A percentile compares a stretch with the other conserved stretches of the same genome.
Conservation (phyloP, 129 eudicot species). For the Artemisia tridentata region DNA sequence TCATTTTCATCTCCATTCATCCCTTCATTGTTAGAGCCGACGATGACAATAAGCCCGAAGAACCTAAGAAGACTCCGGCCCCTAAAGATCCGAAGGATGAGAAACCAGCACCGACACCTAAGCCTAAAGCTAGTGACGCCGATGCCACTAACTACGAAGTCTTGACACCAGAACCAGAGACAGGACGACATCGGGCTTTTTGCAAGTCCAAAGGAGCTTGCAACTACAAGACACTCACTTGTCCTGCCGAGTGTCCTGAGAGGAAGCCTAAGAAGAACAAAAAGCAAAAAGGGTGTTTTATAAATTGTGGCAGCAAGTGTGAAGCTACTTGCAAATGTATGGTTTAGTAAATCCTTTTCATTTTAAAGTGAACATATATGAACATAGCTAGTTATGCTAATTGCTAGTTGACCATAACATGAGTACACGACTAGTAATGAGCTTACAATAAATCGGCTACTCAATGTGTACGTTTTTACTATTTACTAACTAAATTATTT, state of each 20-base stretch:
- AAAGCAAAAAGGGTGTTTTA: conserved; percentile 66
- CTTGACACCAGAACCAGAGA: conserved; percentile 32
- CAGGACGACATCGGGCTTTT: conserved; percentile 48
- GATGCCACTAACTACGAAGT: conserved; percentile 39
- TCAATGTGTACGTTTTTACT: background rate
- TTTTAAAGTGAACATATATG: no score
- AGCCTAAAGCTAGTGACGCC: conserved; percentile 23
- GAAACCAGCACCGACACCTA: background rate
- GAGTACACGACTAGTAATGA: no score
- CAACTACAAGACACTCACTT: conserved; percentile 40
- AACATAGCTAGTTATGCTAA: background rate
- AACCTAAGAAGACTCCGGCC: background rate
- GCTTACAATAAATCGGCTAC: no score
- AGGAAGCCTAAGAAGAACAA: conserved; percentile 72
- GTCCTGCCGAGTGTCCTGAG: conserved; percentile 60
- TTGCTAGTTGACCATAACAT: background rate
- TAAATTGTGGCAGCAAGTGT: conserved; percentile 64
- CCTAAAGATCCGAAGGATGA: background rate
- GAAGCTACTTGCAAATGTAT: conserved; percentile 77
- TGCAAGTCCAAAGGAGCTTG: conserved; percentile 49
- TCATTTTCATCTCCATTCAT: conserved; percentile 42
- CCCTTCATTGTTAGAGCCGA: conserved; percentile 30
- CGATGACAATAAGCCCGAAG: conserved; percentile 20
- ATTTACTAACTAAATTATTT: background rate
- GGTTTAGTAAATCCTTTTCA: background rate